Evolutionary conservation across 2,329 filamentous ascomycete genomes (phyloP), one percentile per base, ranked within the genome.

Genomic region (Fusarium sp.): DNA sequence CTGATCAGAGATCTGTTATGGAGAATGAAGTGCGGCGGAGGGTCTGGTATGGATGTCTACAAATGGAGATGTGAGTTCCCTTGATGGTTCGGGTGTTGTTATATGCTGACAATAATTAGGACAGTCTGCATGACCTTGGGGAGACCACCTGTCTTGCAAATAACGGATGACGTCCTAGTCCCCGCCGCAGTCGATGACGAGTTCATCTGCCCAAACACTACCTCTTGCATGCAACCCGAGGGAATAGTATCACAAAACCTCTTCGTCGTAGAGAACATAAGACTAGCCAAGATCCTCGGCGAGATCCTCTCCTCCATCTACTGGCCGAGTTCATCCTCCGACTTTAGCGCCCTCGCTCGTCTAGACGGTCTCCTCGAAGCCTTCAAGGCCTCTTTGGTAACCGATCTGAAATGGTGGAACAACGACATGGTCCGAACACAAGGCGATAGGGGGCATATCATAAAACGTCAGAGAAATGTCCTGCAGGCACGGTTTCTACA

Each of bases 11-110:
- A 26, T 42, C 63, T 14, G 15, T 1, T 0, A 12, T 66, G 22
- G 63, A 66, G 22, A 66, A 66, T 32, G 48, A 66, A 50, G 50
- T 66, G 0, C 63, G 63, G 2, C 61, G 63, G 1, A 66, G 61
- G 4, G 63, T 66, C 0, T 66, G 63, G 63, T 66, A 66, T 24
- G 63, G 63, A 3, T 66, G 63, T 3, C 3, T 66, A 11, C 63
- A 66, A 0, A 9, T 66, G 15, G 63, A 66, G 14, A 66, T 66
- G 62, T 24, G 24, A 24, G 24, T 24, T 24, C 4, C 24, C 24
- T 24, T 24, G 24, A 24, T 24, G 24, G 24, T 24, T 24, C 24
- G 24, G 24, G 24, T 24, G 24, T 24, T 24, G n/a, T 24, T 24
- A 24, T 24, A 24, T 24, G 24, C 24, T 24, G 24, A 24, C 3